Base-by-base conservation (phyloP, 2,329 filamentous ascomycete species). In the Ophidiomyces ophidiicola region DNA sequence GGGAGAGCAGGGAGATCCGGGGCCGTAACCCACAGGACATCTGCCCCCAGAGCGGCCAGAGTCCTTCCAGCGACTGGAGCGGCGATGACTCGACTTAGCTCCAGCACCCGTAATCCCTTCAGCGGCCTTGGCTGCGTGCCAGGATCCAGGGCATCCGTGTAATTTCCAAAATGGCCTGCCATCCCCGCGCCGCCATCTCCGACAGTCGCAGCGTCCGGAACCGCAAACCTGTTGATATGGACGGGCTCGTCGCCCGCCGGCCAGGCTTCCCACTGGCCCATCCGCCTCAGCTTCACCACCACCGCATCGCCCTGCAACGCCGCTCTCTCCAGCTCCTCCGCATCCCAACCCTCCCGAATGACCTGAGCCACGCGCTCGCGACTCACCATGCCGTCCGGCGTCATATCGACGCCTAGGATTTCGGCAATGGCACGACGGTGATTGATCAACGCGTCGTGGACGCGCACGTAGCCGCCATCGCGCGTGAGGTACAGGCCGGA, bases 391-490 rank as follows among this genome's bases (percentile, higher is more conserved):
- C 57, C 49, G 28, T 62, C 58, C 6, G 49, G 56, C 2, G 63
- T 57, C 18, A 47, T 44, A 0, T 42, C 38, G 0, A 50, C 32
- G 4, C 61, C 63, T 0, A 76, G 54, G 0, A 76, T 53, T 2
- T 51, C 42, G 2, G 69, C 52, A 0, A 65, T 61, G 2, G 63
- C 67, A 2, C 56, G 19, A 0, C 62, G 60, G 42, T 76, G 72
- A 36, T 74, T 64, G 0, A 64, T 59, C 40, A 76, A 75, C 0
- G 52, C 52, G 39, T 75, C 72, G 44, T 77, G 72, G 32, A 76
- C 64, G 2, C 71, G 63, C 2, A 76, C 63, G 35, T 69, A 57
- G 6, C 20, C 20, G 1, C 71, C 71, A 42, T 75, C 70, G 0
- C 53, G 51, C 0, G 70, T 66, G 37, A 58, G 59, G 48, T 76